Conservation (phyloP, 1,139 yeast genomes). For the Pichia sp. region DNA sequence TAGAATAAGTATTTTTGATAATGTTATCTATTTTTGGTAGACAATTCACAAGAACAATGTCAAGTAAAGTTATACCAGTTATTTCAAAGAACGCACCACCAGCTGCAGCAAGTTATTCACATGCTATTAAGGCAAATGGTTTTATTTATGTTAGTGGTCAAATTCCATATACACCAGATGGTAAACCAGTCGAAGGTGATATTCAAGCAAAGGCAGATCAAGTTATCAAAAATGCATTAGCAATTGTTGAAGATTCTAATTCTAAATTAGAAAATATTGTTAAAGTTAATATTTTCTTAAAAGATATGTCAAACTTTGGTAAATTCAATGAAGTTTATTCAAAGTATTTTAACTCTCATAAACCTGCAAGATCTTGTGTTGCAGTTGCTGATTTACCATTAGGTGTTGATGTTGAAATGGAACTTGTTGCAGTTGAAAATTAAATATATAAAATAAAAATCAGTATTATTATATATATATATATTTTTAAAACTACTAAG, state of each 20-base stretch:
- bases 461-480: background rate
- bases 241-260: conserved; percentile 73
- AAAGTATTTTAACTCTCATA: conserved; percentile 71
- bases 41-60: conserved; percentile 11
- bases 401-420: conserved; percentile 68
- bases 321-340: conserved; percentile 79
- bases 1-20: background rate
- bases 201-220: conserved; percentile 83
- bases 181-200: conserved; percentile 69
- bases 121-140: conserved; percentile 82
- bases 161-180: conserved; percentile 81
- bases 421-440: conserved; percentile 70
- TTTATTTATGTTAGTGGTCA: conserved; percentile 92
- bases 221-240: conserved; percentile 68
- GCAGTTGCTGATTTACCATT: conserved; percentile 85
- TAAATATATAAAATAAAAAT: conserved; percentile 5
- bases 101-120: conserved; percentile 93
- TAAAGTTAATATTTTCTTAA: conserved; percentile 80
- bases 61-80: conserved; percentile 42
- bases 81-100: conserved; percentile 80
- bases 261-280: conserved; percentile 76
- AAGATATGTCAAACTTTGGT: conserved; percentile 78
- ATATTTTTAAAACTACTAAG: no score
- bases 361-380: conserved; percentile 95
- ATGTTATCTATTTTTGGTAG: background rate